A percentile compares a stretch with the other conserved stretches of the same genome.
Evolutionary conservation across 805 yeast species (phyloP).

Genomic region (Cyberlindnera mrakii): DNA sequence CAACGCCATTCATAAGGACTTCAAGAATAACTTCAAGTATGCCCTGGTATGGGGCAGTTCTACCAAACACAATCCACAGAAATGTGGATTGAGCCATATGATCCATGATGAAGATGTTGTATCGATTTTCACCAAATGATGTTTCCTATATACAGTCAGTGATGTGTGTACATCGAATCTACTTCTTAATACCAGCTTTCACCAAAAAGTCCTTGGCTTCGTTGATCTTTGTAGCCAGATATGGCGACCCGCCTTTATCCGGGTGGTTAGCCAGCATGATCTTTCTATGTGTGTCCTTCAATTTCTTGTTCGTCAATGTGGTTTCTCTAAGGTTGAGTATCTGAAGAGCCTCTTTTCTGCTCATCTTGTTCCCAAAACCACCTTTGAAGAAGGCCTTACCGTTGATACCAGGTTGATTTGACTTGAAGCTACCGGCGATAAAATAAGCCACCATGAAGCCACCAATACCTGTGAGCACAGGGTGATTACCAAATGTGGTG

Average conservation of each 20-base stretch:
- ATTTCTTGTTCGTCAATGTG: constrained; percentile 51
- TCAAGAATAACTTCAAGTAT: constrained; percentile 86
- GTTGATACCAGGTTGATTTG: constrained; percentile 29
- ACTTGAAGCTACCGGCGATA: constrained; percentile 61
- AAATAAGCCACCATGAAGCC: constrained; percentile 58
- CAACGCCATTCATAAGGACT: constrained; percentile 86
- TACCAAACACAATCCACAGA: constrained; percentile 93
- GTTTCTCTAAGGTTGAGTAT: constrained; percentile 72
- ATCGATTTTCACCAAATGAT: constrained; percentile 75
- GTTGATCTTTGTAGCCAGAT: constrained; percentile 82
- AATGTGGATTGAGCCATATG: constrained; percentile 81
- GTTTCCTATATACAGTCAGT: too few relatives aligned
- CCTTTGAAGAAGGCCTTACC: constrained; percentile 67
- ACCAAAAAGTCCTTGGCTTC: constrained; percentile 83
- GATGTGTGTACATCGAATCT: neutral
- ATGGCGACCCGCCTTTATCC: constrained; percentile 90
- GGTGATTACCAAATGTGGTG: constrained; percentile 67
- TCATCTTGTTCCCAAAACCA: constrained; percentile 89
- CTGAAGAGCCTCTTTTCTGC: constrained; percentile 80
- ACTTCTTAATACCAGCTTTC: constrained; percentile 35
- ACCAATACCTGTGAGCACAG: constrained; percentile 66
- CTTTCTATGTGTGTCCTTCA: constrained; percentile 75
- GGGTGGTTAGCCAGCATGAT: constrained; percentile 91
- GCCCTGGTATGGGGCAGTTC: constrained; percentile 97
- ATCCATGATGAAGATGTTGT: constrained; percentile 94